Base-by-base conservation (phyloP, 2,329 filamentous ascomycete genomes). In the Aspergillus sclerotialis region DNA sequence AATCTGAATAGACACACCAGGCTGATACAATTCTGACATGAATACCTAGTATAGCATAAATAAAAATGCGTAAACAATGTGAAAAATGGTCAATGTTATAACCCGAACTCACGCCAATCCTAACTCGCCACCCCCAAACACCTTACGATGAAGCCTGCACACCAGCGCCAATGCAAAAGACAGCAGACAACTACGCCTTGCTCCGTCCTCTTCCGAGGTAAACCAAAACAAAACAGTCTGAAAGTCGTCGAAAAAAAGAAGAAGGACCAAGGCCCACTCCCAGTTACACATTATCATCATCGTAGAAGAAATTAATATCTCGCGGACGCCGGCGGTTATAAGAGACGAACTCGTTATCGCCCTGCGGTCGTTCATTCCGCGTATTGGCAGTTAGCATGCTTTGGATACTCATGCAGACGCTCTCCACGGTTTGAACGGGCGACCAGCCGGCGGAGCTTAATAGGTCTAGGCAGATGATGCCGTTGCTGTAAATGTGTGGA, bases 311-410 rank as follows among this genome's bases (percentile, higher is more conserved):
- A 50, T 84, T 80, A 43, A 98, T 94, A 61, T 98, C 89, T 49
- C 82, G 76, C 29, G 90, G 87, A 25, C 90, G 73, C 45, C 80
- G 75, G 16, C 77, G 78, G 55, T 95, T 94, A 40, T 76, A 78
- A 35, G 77, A 72, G 16, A 94, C 88, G 53, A 98, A 96, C 8
- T 92, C 83, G 36, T 83, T 84, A 54, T 98, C 88, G 4, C 90
- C 92, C 0, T 84, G 82, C 0, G 92, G 92, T 21, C 92, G 74
- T 64, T 96, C 89, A 52, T 90, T 82, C 65, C 89, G 90, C 8
- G 78, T 82, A 60, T 98, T 98, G 41, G 90, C 88, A 1, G 92
- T 95, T 55, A 98, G 65, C 92, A 98, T 98, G 67, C 87, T 94
- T 65, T 98, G 92, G 35, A 98, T 76, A 61, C 87, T 94, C 77